Evolutionary conservation across 495 filamentous ascomycete species (phyloP), one percentile per base, ranked within the genome.

Genomic region (Talaromyces thailandensis): DNA sequence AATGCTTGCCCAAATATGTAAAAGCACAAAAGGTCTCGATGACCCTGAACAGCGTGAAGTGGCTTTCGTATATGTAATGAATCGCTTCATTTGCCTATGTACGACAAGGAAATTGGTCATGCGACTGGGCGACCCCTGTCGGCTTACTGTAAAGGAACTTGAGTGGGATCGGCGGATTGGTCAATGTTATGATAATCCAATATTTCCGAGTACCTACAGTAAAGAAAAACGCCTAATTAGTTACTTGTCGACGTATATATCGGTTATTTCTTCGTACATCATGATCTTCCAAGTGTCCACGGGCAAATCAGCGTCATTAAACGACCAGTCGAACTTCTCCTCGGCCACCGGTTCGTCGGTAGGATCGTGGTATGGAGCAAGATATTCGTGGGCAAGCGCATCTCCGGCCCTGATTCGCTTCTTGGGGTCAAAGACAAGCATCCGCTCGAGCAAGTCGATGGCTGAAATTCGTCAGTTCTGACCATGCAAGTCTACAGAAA

Each of bases 241-340:
- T 26, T 25, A 53, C 31, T 43, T 56, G 32, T 31, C 60, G 57
- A 25, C 21, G n/a, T 45, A 32, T 31, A 18, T 16, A 6, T 52
- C 26, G n/a, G 37, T 45, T n/a, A 63, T 4, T 37, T 26, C 57
- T 40, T 68, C 71, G 67, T 82, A 98, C 94, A 98, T 98, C 94
- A 98, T 98, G 71, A 98, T 97, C 77, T 98, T 98, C 94, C 94
- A 98, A n/a, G 95, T 96, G 68, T 98, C 94, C 45, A 98, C 92
- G 0, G 94, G 94, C 62, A 98, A 76, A 77, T 98, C 94, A 35
- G 94, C 95, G 71, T 98, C 93, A 72, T 97, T 98, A 77, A 98
- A 98, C n/a, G 92, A 96, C 94, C 94, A 98, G 72, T 98, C 94
- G 69, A 98, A 98, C 78, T 95, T 98, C 81, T 97, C 93, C 63